phyloP scores from a whole-genome alignment of 805 yeast species.

The Maudiozyma bulderi region DNA sequence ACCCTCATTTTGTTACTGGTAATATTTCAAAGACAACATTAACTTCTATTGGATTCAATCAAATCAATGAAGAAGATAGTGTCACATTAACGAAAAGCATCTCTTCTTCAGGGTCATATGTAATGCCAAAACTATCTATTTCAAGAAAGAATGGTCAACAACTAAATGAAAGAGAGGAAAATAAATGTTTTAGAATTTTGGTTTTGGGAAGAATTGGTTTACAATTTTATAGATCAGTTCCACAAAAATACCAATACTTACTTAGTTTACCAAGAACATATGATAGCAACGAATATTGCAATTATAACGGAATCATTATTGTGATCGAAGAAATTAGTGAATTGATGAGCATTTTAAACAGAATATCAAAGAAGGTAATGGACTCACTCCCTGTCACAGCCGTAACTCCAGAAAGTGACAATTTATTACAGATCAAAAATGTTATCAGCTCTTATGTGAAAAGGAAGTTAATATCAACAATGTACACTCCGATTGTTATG shows the following conservation, averaged over 20 bases:
- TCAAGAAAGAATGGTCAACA: neutral
- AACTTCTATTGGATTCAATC: neutral
- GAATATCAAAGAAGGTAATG: slow-evolving; percentile 12
- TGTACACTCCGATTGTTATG: slow-evolving; percentile 19
- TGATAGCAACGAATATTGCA: slow-evolving; percentile 10
- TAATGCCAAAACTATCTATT: slow-evolving; percentile 27
- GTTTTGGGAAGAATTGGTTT: slow-evolving; percentile 22
- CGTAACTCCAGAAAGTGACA: slow-evolving; percentile 21
- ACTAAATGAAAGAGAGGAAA: neutral
- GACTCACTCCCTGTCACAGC: slow-evolving; percentile 16
- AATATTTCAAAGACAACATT: neutral
- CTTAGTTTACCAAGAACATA: slow-evolving; percentile 18
- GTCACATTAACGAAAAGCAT: slow-evolving; percentile 18
- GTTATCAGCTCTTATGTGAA: slow-evolving; percentile 15
- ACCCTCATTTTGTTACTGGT: neutral
- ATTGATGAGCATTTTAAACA: slow-evolving; percentile 16
- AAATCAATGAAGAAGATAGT: slow-evolving; percentile 3
- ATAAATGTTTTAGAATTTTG: slow-evolving; percentile 12
- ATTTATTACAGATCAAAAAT: slow-evolving; percentile 20
- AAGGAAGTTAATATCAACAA: slow-evolving; percentile 13
- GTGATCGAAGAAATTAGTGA: slow-evolving; percentile 20
- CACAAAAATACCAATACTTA: slow-evolving; percentile 15
- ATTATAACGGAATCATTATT: slow-evolving; percentile 16
- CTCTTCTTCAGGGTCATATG: slow-evolving; percentile 25
- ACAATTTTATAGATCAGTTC: slow-evolving; percentile 17